These are phyloP conservation scores for Delitschia confertaspora DNA, from an alignment of 495 filamentous ascomycete species.

Conservation along the genomic window DNA sequence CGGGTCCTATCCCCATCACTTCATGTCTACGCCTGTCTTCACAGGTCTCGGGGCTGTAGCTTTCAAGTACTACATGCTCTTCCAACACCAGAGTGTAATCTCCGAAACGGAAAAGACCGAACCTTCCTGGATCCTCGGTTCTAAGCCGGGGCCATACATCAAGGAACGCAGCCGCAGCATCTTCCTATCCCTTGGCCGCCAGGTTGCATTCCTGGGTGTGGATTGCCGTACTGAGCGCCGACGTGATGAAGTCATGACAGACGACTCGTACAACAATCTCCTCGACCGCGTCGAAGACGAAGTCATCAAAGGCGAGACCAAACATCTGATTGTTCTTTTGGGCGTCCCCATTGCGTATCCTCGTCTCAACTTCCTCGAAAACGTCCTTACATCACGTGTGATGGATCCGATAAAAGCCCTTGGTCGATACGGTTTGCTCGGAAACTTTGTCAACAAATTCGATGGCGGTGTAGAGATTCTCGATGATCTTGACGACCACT, in stretches of 20 bases:
- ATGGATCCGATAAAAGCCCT: slow-evolving; percentile 85
- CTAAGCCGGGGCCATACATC: slow-evolving; percentile 80
- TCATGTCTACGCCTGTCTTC: slow-evolving; percentile 87
- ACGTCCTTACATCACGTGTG: slow-evolving; percentile 66
- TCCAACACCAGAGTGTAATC: slow-evolving; percentile 84
- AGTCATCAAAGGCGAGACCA: slow-evolving; percentile 71
- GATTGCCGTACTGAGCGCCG: slow-evolving; percentile 88
- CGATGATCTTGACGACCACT: slow-evolving; percentile 90
- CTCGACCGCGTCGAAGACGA: slow-evolving; percentile 77
- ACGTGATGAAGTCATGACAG: slow-evolving; percentile 67
- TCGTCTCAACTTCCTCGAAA: slow-evolving; percentile 66
- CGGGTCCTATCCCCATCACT: slow-evolving; percentile 84
- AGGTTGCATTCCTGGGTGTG: slow-evolving; percentile 72
- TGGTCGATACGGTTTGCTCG: slow-evolving; percentile 71
- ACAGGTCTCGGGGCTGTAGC: slow-evolving; percentile 80
- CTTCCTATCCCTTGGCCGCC: slow-evolving; percentile 73
- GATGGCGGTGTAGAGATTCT: slow-evolving; percentile 90
- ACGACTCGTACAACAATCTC: slow-evolving; percentile 71
- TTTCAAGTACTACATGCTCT: slow-evolving; percentile 97
- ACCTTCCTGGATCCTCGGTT: slow-evolving; percentile 83
- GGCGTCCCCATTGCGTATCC: slow-evolving; percentile 80
- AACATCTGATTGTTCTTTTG: slow-evolving; percentile 79
- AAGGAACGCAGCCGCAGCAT: slow-evolving; percentile 72
- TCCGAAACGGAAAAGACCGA: slow-evolving; percentile 73
- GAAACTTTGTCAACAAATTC: slow-evolving; percentile 75